A percentile compares a stretch with the other conserved stretches of the same genome.
Evolutionary conservation across 371 early-diverging fungal genomes (phyloP).

Genomic region (Coemansia sp.): DNA sequence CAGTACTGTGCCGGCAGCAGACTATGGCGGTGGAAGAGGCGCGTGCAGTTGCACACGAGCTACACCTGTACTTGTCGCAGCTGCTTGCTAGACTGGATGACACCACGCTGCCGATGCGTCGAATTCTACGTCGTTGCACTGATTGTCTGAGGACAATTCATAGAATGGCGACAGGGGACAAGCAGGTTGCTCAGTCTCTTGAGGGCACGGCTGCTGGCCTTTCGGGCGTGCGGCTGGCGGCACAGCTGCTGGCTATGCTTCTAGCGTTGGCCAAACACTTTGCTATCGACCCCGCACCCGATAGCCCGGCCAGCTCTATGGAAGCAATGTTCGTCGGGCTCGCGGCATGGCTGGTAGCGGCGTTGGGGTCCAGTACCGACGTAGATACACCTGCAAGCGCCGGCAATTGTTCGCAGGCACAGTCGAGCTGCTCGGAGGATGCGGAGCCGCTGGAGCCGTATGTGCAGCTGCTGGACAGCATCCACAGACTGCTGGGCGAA

Average conservation of each 20-base stretch:
- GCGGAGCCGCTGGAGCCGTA: conserved; percentile 1
- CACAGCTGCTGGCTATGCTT: conserved; percentile 12
- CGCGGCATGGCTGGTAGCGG: conserved; percentile 27
- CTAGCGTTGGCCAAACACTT: conserved; percentile 25
- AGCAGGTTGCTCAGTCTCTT: not conserved
- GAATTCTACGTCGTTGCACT: conserved; percentile 9
- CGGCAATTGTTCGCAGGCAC: too few relatives aligned
- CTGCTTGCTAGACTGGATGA: conserved; percentile 3
- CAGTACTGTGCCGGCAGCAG: conserved; percentile 10
- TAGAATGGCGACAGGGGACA: not conserved
- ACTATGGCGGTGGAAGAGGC: not conserved
- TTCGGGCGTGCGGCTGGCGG: not conserved
- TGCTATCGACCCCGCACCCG: conserved; percentile 4
- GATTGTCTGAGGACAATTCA: conserved; percentile 9
- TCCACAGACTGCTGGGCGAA: conserved; percentile 36
- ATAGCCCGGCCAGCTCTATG: not conserved
- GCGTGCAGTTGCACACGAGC: conserved; percentile 19
- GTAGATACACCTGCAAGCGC: not conserved
- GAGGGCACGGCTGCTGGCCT: too few relatives aligned
- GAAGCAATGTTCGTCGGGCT: conserved; percentile 31
- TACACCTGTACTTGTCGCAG: conserved; percentile 21
- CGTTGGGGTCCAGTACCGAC: not conserved
- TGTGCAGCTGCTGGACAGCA: conserved; percentile 1
- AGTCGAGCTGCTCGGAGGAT: conserved; percentile 4
- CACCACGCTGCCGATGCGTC: conserved; percentile 3